These are phyloP conservation scores for Besnoitia besnoiti DNA, from an alignment of 169 alveolate species.

Conservation along the genomic window DNA sequence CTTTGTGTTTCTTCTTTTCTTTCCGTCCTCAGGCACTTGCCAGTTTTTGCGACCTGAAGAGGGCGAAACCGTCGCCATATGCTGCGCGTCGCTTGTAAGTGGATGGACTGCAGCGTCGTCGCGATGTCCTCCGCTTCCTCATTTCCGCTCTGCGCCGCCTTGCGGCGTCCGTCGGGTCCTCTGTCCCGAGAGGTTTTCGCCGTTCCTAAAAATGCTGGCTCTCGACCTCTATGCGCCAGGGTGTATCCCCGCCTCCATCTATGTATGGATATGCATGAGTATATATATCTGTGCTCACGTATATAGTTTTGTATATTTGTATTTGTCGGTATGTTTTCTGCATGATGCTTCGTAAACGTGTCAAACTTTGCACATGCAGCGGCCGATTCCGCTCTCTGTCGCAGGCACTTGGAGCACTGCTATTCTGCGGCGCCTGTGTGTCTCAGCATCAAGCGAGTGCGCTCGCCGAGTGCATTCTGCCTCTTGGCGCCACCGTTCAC, in stretches of 20 bases:
- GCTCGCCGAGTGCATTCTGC: not conserved
- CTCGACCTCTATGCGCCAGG: no score
- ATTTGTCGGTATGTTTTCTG: not conserved
- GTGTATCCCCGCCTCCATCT: not conserved
- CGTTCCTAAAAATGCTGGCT: no score
- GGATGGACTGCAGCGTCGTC: not conserved
- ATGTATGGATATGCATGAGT: not conserved
- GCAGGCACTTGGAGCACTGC: not conserved
- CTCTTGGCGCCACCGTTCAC: not conserved
- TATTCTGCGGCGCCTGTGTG: not conserved
- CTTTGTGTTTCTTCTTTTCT: no score
- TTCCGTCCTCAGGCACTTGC: not conserved
- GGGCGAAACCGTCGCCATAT: constrained; percentile 19
- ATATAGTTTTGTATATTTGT: not conserved
- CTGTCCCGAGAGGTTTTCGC: no score
- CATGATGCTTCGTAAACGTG: not conserved
- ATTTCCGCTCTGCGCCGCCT: not conserved
- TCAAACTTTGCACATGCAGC: not conserved
- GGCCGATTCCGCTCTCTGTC: not conserved
- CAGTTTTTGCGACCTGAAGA: constrained; percentile 4
- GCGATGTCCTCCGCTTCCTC: not conserved
- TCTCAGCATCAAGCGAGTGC: not conserved
- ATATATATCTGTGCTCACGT: not conserved
- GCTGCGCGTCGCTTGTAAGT: constrained; percentile 12
- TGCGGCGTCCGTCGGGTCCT: not conserved